A percentile compares a stretch with the other conserved stretches of the same genome.
Conservation (phyloP, 345 rosid genomes). For the Acer saccharum region DNA sequence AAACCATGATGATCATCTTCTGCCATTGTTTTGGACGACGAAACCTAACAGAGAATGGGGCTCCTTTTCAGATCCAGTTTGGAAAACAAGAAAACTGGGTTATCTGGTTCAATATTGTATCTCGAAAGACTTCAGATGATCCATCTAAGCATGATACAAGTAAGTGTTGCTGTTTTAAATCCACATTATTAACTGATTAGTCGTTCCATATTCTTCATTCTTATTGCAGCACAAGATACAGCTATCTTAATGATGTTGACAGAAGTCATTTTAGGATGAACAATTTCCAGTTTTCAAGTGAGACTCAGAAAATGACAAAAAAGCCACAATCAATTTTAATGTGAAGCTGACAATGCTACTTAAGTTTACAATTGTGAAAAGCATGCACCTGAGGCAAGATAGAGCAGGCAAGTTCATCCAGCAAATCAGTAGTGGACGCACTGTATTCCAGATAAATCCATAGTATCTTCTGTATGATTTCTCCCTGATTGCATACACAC, state of each 20-base stretch:
- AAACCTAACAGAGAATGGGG: conserved; percentile 43
- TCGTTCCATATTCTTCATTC: background rate
- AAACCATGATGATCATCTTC: conserved; percentile 55
- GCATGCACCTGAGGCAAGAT: conserved; percentile 65
- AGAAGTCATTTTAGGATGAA: background rate
- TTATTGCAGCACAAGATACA: background rate
- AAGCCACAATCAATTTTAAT: background rate
- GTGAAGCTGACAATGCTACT: background rate
- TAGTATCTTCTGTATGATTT: conserved; percentile 63
- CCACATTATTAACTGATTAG: background rate
- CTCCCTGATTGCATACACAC: conserved; percentile 54
- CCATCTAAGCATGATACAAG: background rate
- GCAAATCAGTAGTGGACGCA: conserved; percentile 59
- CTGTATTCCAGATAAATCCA: conserved; percentile 64
- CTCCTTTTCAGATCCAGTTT: background rate
- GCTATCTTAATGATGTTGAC: background rate
- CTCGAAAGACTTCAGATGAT: background rate
- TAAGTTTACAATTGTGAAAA: background rate
- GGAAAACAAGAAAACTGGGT: conserved; percentile 11
- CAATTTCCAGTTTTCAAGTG: background rate
- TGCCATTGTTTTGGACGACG: conserved; percentile 32
- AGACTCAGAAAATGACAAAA: background rate
- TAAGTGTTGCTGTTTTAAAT: background rate
- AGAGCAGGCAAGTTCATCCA: conserved; percentile 70
- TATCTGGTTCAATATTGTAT: background rate